phyloP scores from a whole-genome alignment of 805 yeast genomes.

The Diddensiella transvaalensis region DNA sequence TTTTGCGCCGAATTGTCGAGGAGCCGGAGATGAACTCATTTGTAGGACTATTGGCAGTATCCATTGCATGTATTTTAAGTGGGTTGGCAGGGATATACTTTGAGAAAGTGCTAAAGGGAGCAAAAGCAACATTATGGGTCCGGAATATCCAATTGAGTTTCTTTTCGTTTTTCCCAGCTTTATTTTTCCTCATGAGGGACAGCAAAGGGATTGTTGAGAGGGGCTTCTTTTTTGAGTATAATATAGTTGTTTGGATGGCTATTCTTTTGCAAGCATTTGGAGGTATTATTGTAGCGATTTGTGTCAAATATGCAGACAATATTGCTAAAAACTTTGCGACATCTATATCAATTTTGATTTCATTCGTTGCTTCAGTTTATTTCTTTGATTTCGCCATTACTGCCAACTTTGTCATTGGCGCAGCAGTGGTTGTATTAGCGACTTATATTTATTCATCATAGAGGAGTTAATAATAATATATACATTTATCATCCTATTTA shows the following conservation, averaged over 20 bases:
- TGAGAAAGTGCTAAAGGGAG: constrained; percentile 40
- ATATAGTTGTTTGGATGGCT: constrained; percentile 36
- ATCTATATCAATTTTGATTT: constrained; percentile 37
- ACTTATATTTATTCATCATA: constrained; percentile 34
- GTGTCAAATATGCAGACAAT: constrained; percentile 42
- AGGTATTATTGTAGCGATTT: constrained; percentile 40
- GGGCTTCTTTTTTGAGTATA: constrained; percentile 41
- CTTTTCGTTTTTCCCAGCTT: constrained; percentile 40
- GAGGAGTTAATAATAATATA: too few species aligned
- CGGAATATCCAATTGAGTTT: constrained; percentile 40
- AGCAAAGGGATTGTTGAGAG: constrained; percentile 32
- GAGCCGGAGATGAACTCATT: constrained; percentile 25
- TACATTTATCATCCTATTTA: too few species aligned
- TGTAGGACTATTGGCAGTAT: constrained; percentile 37
- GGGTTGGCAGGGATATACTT: constrained; percentile 44
- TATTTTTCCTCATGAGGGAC: constrained; percentile 35
- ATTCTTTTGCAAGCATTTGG: constrained; percentile 40
- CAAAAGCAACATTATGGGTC: constrained; percentile 37
- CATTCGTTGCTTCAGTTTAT: constrained; percentile 37
- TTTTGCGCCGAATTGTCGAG: too few species aligned
- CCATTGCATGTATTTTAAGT: constrained; percentile 36
- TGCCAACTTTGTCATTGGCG: constrained; percentile 35
- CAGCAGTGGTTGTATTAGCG: constrained; percentile 35
- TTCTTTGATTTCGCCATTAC: constrained; percentile 36
- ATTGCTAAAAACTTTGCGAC: constrained; percentile 43